Evolutionary conservation across 352 stramenopile species (phyloP).

Genomic region (Thraustotheca clavata): DNA sequence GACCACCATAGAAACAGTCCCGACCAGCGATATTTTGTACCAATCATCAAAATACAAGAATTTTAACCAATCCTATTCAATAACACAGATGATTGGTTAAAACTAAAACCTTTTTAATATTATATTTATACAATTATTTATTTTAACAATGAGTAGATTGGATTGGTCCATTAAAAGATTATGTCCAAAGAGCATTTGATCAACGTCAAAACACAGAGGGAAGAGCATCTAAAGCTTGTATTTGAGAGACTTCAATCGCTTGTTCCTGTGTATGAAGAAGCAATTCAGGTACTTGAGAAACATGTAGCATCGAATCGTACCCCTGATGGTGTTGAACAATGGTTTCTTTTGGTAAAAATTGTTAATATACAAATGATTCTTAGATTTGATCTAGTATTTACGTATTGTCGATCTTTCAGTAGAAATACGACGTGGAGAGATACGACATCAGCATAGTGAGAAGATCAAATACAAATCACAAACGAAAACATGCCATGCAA

Average conservation of each 20-base stretch:
- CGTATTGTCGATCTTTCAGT: slow-evolving; percentile 54
- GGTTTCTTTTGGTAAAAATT: slow-evolving; percentile 49
- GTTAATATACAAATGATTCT: not conserved
- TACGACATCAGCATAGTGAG: slow-evolving; percentile 39
- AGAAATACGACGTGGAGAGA: slow-evolving; percentile 63
- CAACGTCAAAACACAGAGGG: not conserved
- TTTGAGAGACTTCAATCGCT: slow-evolving; percentile 12
- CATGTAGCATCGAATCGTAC: slow-evolving; percentile 32
- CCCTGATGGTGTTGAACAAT: slow-evolving; percentile 31
- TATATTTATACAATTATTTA: not conserved
- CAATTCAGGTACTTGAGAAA: slow-evolving; percentile 39
- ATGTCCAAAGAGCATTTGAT: slow-evolving; percentile 8
- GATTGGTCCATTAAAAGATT: no score
- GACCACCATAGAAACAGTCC: not conserved
- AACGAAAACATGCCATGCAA: slow-evolving; percentile 33
- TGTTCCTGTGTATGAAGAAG: slow-evolving; percentile 27
- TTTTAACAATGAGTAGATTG: not conserved
- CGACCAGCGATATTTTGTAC: slow-evolving; percentile 19
- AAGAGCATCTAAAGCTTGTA: slow-evolving; percentile 3
- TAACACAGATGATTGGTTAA: not conserved
- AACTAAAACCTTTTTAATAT: not conserved
- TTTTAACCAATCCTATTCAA: slow-evolving; percentile 4
- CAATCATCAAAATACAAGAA: not conserved
- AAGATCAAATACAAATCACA: slow-evolving; percentile 36
- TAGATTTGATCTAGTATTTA: slow-evolving; percentile 36